Evolutionary conservation across 179 eudicot species (phyloP).

Genomic region (Amaranthus tricolor): DNA sequence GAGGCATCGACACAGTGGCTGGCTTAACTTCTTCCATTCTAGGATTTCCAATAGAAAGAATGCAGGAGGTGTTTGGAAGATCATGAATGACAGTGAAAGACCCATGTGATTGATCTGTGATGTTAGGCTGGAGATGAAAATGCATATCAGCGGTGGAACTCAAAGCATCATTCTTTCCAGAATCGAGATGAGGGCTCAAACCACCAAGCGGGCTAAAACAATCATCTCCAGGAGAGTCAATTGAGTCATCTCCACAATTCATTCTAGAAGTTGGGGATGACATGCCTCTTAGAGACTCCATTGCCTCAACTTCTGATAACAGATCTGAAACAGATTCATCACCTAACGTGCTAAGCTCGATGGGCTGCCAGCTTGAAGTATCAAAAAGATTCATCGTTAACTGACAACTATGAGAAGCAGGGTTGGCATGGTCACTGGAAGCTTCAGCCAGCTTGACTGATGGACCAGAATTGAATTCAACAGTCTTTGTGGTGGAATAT

Average conservation of each 20-base stretch:
- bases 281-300: constrained; percentile 75
- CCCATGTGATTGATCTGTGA: constrained; percentile 25
- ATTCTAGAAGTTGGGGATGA: constrained; percentile 68
- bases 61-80: constrained; percentile 14
- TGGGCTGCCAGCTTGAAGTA: constrained; percentile 71
- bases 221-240: constrained; percentile 46
- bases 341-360: constrained; percentile 80
- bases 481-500: constrained; percentile 43
- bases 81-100: constrained; percentile 25
- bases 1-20: constrained; percentile 19
- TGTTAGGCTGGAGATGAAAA: constrained; percentile 39
- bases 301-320: constrained; percentile 93
- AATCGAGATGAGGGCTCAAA: constrained; percentile 50
- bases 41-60: constrained; percentile 24
- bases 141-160: constrained; percentile 47
- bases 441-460: constrained; percentile 24
- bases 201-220: constrained; percentile 65
- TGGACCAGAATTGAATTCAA: constrained; percentile 45
- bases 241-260: constrained; percentile 60
- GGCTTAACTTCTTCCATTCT: constrained; percentile 28
- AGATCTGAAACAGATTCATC: constrained; percentile 96
- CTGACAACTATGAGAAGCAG: constrained; percentile 29
- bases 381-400: constrained; percentile 32
- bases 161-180: constrained; percentile 44
- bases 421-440: constrained; percentile 27